Percentiles rank a stretch among this genome's conserved stretches.
Evolutionary conservation across 805 yeast genomes (phyloP).

Genomic region (Candida schatavii): DNA sequence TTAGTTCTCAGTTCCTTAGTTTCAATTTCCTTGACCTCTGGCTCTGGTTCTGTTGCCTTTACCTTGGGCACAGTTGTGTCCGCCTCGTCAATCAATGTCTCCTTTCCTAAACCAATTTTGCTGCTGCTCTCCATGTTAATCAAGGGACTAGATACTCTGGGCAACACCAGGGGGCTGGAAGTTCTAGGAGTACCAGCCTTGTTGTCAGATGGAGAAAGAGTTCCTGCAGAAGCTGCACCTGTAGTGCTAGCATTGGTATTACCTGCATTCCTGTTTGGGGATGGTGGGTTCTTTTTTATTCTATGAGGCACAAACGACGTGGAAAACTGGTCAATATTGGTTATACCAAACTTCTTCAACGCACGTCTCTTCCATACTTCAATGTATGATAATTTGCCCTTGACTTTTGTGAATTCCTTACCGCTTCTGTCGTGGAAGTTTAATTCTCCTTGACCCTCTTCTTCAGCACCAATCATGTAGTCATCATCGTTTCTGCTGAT

Average conservation of each 20-base stretch:
- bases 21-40: neutral
- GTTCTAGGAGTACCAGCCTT: constrained; percentile 1
- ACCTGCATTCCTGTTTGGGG: neutral
- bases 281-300: constrained; percentile 9
- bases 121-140: constrained; percentile 26
- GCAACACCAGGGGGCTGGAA: neutral
- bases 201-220: neutral
- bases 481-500: constrained; percentile 35
- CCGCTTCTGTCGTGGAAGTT: constrained; percentile 34
- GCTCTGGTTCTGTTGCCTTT: constrained; percentile 5
- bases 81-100: constrained; percentile 41
- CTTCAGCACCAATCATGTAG: constrained; percentile 43
- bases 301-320: constrained; percentile 37
- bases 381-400: constrained; percentile 32
- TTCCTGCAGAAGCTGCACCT: no score
- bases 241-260: no score
- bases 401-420: constrained; percentile 31
- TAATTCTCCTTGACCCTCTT: constrained; percentile 44
- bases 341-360: constrained; percentile 37
- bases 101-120: constrained; percentile 36
- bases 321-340: constrained; percentile 29
- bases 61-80: constrained; percentile 7
- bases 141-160: constrained; percentile 15
- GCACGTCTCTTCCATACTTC: constrained; percentile 43
- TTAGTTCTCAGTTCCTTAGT: constrained; percentile 4